Conservation (phyloP, 2,329 filamentous ascomycete genomes). For the Aspergillus amoenus region DNA sequence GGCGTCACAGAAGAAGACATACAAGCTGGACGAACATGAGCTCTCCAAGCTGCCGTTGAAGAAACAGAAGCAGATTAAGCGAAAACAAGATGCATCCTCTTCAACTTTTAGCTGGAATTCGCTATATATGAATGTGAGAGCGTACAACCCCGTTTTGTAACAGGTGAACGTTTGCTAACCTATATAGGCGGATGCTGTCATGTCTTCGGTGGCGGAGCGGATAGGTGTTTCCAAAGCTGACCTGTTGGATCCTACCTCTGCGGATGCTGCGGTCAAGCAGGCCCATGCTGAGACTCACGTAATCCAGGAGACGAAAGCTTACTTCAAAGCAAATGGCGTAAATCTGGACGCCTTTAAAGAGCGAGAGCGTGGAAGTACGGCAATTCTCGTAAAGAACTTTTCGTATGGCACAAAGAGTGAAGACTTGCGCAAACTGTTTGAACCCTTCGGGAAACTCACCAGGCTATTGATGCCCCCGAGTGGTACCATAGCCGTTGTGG, state of each 20-base stretch:
- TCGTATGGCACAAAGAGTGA: conserved; percentile 76
- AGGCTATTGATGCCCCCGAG: conserved; percentile 88
- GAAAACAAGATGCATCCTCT: conserved; percentile 75
- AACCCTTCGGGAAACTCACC: conserved; percentile 78
- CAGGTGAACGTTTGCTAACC: conserved; percentile 19
- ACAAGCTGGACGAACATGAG: conserved; percentile 80
- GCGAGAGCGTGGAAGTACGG: conserved; percentile 77
- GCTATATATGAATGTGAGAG: conserved; percentile 87
- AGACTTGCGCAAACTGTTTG: conserved; percentile 77
- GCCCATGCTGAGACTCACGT: conserved; percentile 94
- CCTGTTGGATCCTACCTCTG: conserved; percentile 89
- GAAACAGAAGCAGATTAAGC: conserved; percentile 87
- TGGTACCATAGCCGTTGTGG: conserved; percentile 89
- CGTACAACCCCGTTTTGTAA: background rate
- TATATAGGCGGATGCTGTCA: conserved; percentile 71
- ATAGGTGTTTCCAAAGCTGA: conserved; percentile 89
- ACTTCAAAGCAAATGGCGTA: conserved; percentile 83
- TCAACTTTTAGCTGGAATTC: conserved; percentile 96
- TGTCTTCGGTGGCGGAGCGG: conserved; percentile 81
- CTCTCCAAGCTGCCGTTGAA: conserved; percentile 91
- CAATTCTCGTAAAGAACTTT: conserved; percentile 94
- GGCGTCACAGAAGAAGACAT: conserved; percentile 76
- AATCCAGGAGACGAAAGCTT: conserved; percentile 93
- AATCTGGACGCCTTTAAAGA: conserved; percentile 90
- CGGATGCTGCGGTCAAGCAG: conserved; percentile 93